Evolutionary conservation across 129 eudicot genomes (phyloP).

Genomic region (Flaveria robusta): DNA sequence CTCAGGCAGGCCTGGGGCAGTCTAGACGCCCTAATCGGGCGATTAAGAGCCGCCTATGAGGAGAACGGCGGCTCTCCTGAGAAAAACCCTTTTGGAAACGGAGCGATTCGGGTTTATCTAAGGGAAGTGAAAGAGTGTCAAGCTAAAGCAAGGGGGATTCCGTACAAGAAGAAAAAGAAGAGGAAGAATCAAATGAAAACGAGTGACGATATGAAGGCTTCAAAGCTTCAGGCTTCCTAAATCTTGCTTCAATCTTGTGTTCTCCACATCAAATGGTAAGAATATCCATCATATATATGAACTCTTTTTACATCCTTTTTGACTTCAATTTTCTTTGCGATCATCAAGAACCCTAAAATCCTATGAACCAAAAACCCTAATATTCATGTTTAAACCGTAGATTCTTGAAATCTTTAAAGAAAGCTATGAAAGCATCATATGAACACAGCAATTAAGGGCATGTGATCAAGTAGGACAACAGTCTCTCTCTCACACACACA

Average conservation of each 20-base stretch:
- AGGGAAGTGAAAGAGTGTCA: conserved; percentile 82
- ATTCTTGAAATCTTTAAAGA: conserved; percentile 16
- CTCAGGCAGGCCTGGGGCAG: conserved; percentile 94
- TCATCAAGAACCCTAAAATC: conserved; percentile 31
- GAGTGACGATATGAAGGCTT: conserved; percentile 28
- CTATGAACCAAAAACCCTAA: conserved; percentile 36
- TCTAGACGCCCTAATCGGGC: conserved; percentile 80
- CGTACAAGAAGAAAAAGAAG: conserved; percentile 77
- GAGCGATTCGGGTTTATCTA: conserved; percentile 70
- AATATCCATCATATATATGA: background rate
- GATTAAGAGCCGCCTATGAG: conserved; percentile 82
- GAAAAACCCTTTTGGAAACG: conserved; percentile 72
- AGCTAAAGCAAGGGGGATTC: conserved; percentile 74
- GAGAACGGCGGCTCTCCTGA: conserved; percentile 80
- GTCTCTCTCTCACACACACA: conserved; percentile 43
- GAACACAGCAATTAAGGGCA: background rate
- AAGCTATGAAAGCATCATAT: background rate
- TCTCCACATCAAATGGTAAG: conserved; percentile 39
- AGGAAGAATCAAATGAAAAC: conserved; percentile 49
- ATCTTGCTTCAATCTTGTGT: conserved; percentile 20
- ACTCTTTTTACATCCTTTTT: background rate
- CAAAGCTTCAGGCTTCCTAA: conserved; percentile 44
- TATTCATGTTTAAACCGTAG: background rate
- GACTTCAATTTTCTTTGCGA: conserved; percentile 8
- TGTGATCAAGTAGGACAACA: conserved; percentile 24